Base-by-base conservation (phyloP, 176 grass and related monocot genomes). In the Musa beccarii region DNA sequence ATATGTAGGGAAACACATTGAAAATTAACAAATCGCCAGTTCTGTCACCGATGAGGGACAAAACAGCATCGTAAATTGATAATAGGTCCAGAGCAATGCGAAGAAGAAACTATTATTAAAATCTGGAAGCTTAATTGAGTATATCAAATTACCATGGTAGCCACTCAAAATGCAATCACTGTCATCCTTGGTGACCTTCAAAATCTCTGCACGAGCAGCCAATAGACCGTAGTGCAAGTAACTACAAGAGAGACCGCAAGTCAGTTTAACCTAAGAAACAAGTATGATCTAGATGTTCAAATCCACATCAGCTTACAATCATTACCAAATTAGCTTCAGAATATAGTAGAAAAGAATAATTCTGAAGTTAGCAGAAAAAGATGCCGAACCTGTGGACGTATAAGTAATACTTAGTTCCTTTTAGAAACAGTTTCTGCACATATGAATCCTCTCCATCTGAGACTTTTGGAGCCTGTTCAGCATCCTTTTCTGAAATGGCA, bases 401-500 rank as follows among this genome's bases (percentile, higher is more conserved):
- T 78, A 98, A 90, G 81, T 93, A 93, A 82, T 98, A 98, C 55
- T 78, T 84, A 19, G 72, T 89, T 89, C 90, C 90, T 79, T 98
- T 98, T 16, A 98, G 86, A 53, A 98, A 85, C 23, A 98, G 69
- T 62, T 87, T 85, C 69, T 93, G 86, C 69, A 98, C 95, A 76
- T 87, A 98, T 59, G 82, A 86, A 89, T 91, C 95, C 83, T 93
- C 84, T 78, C 90, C 95, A 71, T 93, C 86, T 76, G 84, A 75
- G 67, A 86, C 52, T 87, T 80, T 53, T 78, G 90, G 95, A 69
- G 90, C 88, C 56, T 93, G 89, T 80, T 51, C 84, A 79, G 90
- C 90, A 81, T 98, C 88, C 29, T 93, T 81, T 80, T 98, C 95
- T 74, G 95, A 91, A 72, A 98, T 98, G 71, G 90, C 95, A 85